Evolutionary conservation across 1,139 yeast species (phyloP), one percentile per base, ranked within the genome.

Genomic region (Yarrowia galli): DNA sequence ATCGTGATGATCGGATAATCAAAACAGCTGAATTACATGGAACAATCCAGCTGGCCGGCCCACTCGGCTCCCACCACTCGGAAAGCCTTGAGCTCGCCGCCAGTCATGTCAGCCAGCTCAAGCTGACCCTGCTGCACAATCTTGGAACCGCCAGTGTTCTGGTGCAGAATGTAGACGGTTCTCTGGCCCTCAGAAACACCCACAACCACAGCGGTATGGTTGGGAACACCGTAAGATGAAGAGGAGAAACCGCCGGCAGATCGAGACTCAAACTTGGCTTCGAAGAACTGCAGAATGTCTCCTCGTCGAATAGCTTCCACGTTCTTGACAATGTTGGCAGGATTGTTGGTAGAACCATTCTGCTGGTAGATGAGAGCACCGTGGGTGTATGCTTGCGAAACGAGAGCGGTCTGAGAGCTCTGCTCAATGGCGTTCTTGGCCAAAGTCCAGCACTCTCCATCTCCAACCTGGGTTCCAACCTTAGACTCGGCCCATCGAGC

Each of bases 361-460:
- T 81, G 72, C 36, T 82, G 81, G 65, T 81, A 77, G 28, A 87
- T 79, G 13, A 88, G 83, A 61, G 80, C 87, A 1, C 93, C 93
- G 74, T 88, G 92, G 45, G 80, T 81, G 18, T 78, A 75, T 32
- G 86, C 86, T 23, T 81, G 80, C 13, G 89, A 83, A 1, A 84
- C 82, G 78, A 88, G 82, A 0, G 92, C 92, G 72, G 83, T 84
- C 0, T 88, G 88, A 71, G 89, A 85, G 0, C 88, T 87, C 69
- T 84, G 82, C 65, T 79, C 78, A 48, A 89, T 79, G 0, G 92
- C 91, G 67, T 86, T 86, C 67, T 83, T 83, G 0, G 92, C 93
- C 69, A 89, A 80, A 53, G 90, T 89, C 93, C 93, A 89, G 77
- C 95, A 89, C 74, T 89, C 93, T 12, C 95, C 95, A 67, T 84